These are phyloP conservation scores for Saturnispora silvae DNA, from an alignment of 805 yeast genomes.

Conservation along the genomic window DNA sequence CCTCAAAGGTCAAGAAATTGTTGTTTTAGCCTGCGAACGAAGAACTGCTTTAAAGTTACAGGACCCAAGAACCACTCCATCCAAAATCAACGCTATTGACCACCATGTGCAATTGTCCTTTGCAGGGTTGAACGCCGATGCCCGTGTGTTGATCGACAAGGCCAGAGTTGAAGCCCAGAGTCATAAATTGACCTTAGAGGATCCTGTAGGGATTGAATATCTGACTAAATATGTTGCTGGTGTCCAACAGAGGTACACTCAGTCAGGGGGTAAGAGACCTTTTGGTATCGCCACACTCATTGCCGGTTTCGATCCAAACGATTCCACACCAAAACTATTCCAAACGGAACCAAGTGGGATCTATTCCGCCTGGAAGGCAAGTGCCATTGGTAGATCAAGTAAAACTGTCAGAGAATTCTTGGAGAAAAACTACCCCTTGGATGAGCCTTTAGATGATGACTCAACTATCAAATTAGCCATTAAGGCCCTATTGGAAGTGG, in stretches of 20 bases:
- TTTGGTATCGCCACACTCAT: slow-evolving; percentile 92
- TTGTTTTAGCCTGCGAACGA: slow-evolving; percentile 93
- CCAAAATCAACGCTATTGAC: slow-evolving; percentile 86
- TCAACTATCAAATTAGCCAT: slow-evolving; percentile 74
- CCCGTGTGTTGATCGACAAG: slow-evolving; percentile 85
- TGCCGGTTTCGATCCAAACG: slow-evolving; percentile 91
- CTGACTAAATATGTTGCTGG: slow-evolving; percentile 95
- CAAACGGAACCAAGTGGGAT: slow-evolving; percentile 98
- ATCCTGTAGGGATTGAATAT: slow-evolving; percentile 84
- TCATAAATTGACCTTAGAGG: slow-evolving; percentile 87
- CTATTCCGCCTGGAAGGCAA: slow-evolving; percentile 96
- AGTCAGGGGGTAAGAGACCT: slow-evolving; percentile 97
- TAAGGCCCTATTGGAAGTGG: slow-evolving; percentile 85
- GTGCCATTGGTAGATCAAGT: slow-evolving; percentile 89
- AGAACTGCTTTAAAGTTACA: slow-evolving; percentile 91
- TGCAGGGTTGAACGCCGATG: slow-evolving; percentile 98
- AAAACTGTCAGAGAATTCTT: slow-evolving; percentile 92
- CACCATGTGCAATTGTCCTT: slow-evolving; percentile 85
- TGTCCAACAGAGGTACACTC: slow-evolving; percentile 93
- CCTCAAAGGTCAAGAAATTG: slow-evolving; percentile 79
- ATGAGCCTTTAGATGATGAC: slow-evolving; percentile 37
- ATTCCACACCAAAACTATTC: slow-evolving; percentile 68
- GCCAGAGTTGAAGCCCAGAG: slow-evolving; percentile 97
- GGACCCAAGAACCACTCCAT: slow-evolving; percentile 93
- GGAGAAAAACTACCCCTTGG: slow-evolving; percentile 63